phyloP scores from a whole-genome alignment of 805 yeast genomes.

The Ogataea trehalophila region DNA sequence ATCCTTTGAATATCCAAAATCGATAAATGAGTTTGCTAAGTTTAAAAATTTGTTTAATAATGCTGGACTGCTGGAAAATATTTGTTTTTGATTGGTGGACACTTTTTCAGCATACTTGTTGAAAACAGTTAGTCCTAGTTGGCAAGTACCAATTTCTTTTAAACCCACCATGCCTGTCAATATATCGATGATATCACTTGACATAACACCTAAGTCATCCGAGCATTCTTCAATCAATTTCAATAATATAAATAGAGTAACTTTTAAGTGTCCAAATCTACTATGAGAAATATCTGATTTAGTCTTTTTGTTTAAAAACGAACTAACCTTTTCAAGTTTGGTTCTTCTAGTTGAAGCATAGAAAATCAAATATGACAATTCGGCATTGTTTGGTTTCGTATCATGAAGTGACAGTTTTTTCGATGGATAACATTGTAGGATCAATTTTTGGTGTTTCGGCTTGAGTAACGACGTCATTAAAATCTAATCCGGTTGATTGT shows the following conservation, averaged over 20 bases:
- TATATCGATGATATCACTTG: conserved; percentile 60
- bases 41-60: conserved; percentile 37
- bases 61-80: conserved; percentile 42
- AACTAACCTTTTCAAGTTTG: conserved; percentile 82
- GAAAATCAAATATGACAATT: conserved; percentile 78
- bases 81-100: conserved; percentile 23
- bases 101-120: conserved; percentile 24
- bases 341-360: conserved; percentile 88
- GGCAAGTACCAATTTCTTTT: conserved; percentile 59
- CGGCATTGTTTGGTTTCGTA: conserved; percentile 89
- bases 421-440: conserved; percentile 92
- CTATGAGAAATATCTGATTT: conserved; percentile 53
- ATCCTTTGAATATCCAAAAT: conserved; percentile 17
- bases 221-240: conserved; percentile 71
- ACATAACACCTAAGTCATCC: conserved; percentile 81
- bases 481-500: conserved; percentile 1
- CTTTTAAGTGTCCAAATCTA: conserved; percentile 75
- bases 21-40: conserved; percentile 22
- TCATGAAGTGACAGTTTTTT: conserved; percentile 53
- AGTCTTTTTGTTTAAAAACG: conserved; percentile 60
- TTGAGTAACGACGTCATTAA: conserved; percentile 17
- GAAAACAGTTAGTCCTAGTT: conserved; percentile 35
- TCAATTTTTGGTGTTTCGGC: conserved; percentile 86
- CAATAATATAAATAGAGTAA: conserved; percentile 65
- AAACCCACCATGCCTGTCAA: conserved; percentile 46